A percentile compares a stretch with the other conserved stretches of the same genome.
Evolutionary conservation across 176 grass and related monocot species (phyloP).

Genomic region (Avena eriantha): DNA sequence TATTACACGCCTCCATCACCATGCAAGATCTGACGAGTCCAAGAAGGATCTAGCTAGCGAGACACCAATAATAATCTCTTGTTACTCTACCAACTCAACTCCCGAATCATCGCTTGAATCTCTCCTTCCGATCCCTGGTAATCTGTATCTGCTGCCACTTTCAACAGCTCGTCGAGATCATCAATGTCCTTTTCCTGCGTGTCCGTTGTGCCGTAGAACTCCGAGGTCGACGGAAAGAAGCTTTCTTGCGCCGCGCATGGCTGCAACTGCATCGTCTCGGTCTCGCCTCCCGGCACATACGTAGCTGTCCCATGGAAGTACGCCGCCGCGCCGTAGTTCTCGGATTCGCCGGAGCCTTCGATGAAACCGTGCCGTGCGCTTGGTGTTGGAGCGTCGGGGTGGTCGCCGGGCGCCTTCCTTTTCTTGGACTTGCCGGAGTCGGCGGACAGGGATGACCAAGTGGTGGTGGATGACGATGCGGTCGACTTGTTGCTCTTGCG

Average conservation of each 20-base stretch:
- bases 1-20: conserved; percentile 7
- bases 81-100: background rate
- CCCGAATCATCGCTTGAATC: background rate
- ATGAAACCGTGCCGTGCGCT: background rate
- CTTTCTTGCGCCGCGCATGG: background rate
- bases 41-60: background rate
- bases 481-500: background rate
- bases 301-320: background rate
- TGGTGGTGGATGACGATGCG: background rate
- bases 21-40: background rate
- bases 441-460: background rate
- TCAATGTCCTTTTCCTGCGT: background rate
- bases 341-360: background rate
- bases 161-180: background rate
- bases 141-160: background rate
- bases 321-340: background rate
- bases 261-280: background rate
- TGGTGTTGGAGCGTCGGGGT: background rate
- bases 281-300: background rate
- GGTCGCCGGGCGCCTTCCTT: background rate
- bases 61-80: background rate
- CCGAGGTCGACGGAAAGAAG: background rate
- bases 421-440: background rate
- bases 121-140: background rate
- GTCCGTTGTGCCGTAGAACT: background rate